These are phyloP conservation scores for Dothideomycetidae sp. DNA, from an alignment of 2,329 filamentous ascomycete species.

Conservation along the genomic window DNA sequence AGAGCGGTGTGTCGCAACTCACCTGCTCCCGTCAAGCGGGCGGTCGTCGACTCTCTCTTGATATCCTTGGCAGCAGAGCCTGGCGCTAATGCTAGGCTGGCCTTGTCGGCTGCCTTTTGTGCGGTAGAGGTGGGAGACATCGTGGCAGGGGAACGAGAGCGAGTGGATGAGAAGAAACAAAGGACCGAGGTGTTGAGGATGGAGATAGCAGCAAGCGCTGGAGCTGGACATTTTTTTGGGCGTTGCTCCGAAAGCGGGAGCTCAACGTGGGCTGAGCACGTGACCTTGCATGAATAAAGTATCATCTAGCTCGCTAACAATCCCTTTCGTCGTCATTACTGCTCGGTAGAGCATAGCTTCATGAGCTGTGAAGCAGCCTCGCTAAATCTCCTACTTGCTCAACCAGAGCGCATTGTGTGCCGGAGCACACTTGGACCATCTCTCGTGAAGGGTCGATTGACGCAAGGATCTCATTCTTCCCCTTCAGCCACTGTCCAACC, in stretches of 20 bases:
- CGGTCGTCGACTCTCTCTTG: constrained; percentile 79
- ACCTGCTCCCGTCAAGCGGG: constrained; percentile 87
- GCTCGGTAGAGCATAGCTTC: constrained; percentile 7
- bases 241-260: background rate
- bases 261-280: too few species aligned
- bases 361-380: constrained; percentile 1
- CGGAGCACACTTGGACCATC: constrained; percentile 35
- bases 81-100: constrained; percentile 19
- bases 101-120: constrained; percentile 13
- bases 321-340: too few species aligned
- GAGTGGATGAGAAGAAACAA: background rate
- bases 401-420: constrained; percentile 22
- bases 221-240: background rate
- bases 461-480: constrained; percentile 34
- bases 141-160: background rate
- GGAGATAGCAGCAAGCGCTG: background rate
- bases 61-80: constrained; percentile 42
- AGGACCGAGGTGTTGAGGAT: background rate
- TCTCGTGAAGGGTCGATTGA: constrained; percentile 28
- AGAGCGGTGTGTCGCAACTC: constrained; percentile 18
- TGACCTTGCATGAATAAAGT: too few species aligned
- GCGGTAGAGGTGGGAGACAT: constrained; percentile 13
- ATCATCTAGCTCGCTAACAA: too few species aligned
- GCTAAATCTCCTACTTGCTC: constrained; percentile 12
- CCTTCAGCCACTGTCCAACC: constrained; percentile 33